Base-by-base conservation (phyloP, 257 asterid genomes). In the Linderniella brevidens region DNA sequence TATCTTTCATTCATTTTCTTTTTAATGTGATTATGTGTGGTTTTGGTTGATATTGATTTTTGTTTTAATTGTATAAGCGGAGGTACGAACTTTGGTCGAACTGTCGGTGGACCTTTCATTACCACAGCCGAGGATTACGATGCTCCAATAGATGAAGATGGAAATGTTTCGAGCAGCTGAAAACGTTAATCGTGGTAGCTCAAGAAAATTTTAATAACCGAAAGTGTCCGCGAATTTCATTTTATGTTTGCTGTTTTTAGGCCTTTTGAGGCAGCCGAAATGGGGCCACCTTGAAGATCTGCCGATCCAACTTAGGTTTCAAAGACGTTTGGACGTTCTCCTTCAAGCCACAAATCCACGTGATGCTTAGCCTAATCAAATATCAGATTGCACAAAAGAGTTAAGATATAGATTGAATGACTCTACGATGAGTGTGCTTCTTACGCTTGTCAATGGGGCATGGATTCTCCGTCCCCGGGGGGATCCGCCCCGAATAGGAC, bases 71-170 rank as follows among this genome's bases (percentile, higher is more conserved):
- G 97, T 87, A 87, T 42, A 93, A 83, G n/a, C 15, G 95, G 97
- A 10, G 97, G 95, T 67, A 83, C 95, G 16, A 87, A 87, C 77
- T 83, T 83, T 63, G 95, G 75, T 42, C 81, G 84, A 57, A 71
- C 81, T 20, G 50, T 64, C 53, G 97, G 97, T 41, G 97, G 97
- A 25, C 95, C 97, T 25, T 79, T 80, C 69, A 76, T 83, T 56
- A 56, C 92, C 44, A 87, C 93, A 11, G 79, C 79, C 68, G 77
- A 87, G 53, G 97, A 86, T 60, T 86, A 82, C 64, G 95, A 87
- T 71, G 95, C 97, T 62, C 97, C 95, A 3, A 59, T 87, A 45
- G 97, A 87, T 62, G 97, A 87, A 66, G 80, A 69, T 36, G 97
- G 97, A 79, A 67, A 35, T 64, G 11, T 25, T 44, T 44, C 17